Evolutionary conservation across 495 filamentous ascomycete species (phyloP), one percentile per base, ranked within the genome.

Genomic region (Annulohypoxylon moriforme): DNA sequence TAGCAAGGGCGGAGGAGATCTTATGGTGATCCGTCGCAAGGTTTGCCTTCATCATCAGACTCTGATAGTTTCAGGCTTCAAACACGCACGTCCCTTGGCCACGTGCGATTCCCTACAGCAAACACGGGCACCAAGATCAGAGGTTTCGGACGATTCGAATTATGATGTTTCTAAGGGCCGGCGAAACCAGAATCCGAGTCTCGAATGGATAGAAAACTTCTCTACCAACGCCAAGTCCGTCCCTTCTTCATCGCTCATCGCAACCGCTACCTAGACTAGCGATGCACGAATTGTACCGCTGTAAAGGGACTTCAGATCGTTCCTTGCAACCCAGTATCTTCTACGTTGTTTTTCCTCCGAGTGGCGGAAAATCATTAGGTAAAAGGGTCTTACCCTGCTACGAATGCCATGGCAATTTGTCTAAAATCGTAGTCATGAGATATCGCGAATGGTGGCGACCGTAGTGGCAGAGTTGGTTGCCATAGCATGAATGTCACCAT

Each of bases 61-160:
- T 42, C 33, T 49, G 61, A 34, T 20, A 59, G 71, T 73, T 73
- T 73, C 71, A 73, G 57, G 49, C 71, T 66, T 69, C 66, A 73
- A 65, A 73, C 71, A 66, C 56, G 60, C 46, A 73, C 56, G 42
- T 60, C 66, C 66, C 60, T 72, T 40, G 6, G 29, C 69, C 69
- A 68, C 69, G 64, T 72, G 69, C 64, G 14, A 5, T 56, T 18
- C 36, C 58, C 44, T 31, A 44, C 16, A 68, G 27, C 38, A 22
- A 60, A 42, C 16, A 29, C 20, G 13, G 22, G 49, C 29, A 56
- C 18, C n/a, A 49, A 29, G 11, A 49, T 11, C 10, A 42, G 16
- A 47, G 18, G 62, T 52, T 65, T 61, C 49, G 56, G 16, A 46
- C 50, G 40, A 44, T 27, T 47, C 52, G 46, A 56, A 8, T 59